Evolutionary conservation across 192 early-diverging fungal genomes (phyloP).

Genomic region (Cladochytrium replicatum): DNA sequence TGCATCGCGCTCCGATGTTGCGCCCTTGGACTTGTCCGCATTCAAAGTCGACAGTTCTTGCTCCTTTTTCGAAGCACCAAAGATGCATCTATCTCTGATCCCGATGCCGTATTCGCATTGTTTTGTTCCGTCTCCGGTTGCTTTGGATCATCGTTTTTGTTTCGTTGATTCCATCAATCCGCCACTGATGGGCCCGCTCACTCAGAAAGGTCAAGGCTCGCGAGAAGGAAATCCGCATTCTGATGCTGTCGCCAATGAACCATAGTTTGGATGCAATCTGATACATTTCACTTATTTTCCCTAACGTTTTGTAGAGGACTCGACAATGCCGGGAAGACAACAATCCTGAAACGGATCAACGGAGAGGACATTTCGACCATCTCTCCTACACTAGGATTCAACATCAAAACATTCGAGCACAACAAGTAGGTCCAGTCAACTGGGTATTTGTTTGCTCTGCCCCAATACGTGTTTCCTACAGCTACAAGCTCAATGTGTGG

Average conservation of each 20-base stretch:
- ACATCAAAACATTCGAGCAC: conserved; percentile 90
- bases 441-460: too few species aligned
- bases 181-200: conserved; percentile 88
- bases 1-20: too few species aligned
- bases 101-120: not conserved
- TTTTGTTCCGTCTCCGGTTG: conserved; percentile 1
- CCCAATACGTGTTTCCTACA: too few species aligned
- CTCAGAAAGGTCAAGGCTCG: conserved; percentile 83
- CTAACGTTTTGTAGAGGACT: conserved; percentile 52
- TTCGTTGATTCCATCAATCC: too few species aligned
- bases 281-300: too few species aligned
- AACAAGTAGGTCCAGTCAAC: conserved; percentile 58
- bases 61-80: not conserved
- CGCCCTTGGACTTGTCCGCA: conserved; percentile 6
- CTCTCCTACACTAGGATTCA: conserved; percentile 94
- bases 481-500: conserved; percentile 85
- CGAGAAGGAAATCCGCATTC: conserved; percentile 88
- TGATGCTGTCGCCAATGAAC: conserved; percentile 67
- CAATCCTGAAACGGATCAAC: conserved; percentile 90
- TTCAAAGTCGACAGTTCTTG: too few species aligned
- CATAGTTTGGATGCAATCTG: not conserved
- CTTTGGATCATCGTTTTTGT: too few species aligned
- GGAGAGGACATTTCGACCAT: conserved; percentile 84
- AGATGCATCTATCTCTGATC: too few species aligned
- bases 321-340: conserved; percentile 99